These are phyloP conservation scores for Neocallimastix lanati DNA, from an alignment of 192 early-diverging fungal species.

Conservation along the genomic window DNA sequence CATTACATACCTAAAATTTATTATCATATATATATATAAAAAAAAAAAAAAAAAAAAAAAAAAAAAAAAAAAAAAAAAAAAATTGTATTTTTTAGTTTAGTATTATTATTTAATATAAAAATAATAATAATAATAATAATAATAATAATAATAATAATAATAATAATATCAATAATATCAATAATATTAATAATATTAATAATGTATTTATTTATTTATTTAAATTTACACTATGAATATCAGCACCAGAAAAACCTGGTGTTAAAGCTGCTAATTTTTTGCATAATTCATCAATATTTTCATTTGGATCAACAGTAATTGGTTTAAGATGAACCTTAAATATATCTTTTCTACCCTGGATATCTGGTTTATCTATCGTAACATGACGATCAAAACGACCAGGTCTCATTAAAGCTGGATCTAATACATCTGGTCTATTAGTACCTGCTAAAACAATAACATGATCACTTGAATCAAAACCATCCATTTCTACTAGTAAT, in stretches of 20 bases:
- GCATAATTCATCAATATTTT: constrained; percentile 56
- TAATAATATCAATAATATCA: no score
- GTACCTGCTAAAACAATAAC: constrained; percentile 96
- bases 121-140: no score
- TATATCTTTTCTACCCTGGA: constrained; percentile 85
- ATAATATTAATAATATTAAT: no score
- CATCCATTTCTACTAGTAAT: constrained; percentile 98
- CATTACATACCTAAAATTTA: constrained; percentile 63
- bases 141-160: no score
- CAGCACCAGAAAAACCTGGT: constrained; percentile 95
- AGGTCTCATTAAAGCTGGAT: constrained; percentile 86
- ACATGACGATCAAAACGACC: constrained; percentile 98
- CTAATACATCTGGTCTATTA: constrained; percentile 91
- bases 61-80: no score
- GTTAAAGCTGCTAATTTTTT: constrained; percentile 86
- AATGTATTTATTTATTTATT: no score
- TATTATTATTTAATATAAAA: no score
- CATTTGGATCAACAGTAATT: constrained; percentile 56
- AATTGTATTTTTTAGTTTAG: no score
- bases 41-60: no score
- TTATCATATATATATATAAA: no score
- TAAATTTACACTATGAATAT: constrained; percentile 28
- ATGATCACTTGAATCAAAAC: constrained; percentile 71
- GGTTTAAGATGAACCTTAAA: constrained; percentile 92
- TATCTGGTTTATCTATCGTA: constrained; percentile 87